Conservation (phyloP, 345 rosid species). For the Bruguiera parviflora region DNA sequence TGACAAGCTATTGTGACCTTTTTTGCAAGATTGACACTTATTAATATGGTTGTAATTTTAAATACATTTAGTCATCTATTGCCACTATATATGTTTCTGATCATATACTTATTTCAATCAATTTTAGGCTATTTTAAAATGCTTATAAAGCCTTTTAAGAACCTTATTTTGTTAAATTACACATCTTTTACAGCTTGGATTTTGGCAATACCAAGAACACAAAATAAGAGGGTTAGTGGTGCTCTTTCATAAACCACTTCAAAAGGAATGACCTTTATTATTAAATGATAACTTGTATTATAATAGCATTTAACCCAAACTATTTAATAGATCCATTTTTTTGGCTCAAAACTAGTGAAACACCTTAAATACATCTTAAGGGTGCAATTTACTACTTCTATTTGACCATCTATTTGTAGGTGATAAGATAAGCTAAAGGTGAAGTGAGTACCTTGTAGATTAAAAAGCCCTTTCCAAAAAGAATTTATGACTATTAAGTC, state of each 20-base stretch:
- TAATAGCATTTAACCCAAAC: neutral
- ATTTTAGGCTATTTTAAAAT: neutral
- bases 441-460: no score
- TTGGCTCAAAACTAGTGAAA: neutral
- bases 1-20: neutral
- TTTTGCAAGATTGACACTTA: neutral
- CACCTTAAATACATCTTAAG: neutral
- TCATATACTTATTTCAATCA: neutral
- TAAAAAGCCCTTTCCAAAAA: neutral
- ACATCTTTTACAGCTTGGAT: neutral
- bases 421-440: no score
- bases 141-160: neutral
- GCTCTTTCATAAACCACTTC: neutral
- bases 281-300: neutral
- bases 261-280: neutral
- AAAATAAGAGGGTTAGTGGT: neutral
- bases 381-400: neutral
- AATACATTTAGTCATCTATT: neutral
- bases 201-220: neutral
- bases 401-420: no score
- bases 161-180: fast-evolving
- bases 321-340: neutral
- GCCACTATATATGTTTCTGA: neutral
- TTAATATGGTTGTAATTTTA: neutral
- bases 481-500: neutral